phyloP scores from a whole-genome alignment of 2,329 filamentous ascomycete genomes.

The Ceratocystis colombiana region DNA sequence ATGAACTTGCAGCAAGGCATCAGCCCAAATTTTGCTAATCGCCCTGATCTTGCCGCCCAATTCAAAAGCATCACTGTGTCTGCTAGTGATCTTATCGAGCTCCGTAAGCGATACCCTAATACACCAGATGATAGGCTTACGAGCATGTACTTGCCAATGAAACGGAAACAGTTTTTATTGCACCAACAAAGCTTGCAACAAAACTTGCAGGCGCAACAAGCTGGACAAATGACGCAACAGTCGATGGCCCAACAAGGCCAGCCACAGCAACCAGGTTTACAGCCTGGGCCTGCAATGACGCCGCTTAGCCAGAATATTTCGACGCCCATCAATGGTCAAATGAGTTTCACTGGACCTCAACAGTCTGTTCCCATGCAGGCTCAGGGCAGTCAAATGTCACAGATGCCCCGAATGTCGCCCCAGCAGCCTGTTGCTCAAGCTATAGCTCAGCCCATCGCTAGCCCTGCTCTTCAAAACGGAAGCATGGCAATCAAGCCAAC shows the following conservation, averaged over 20 bases:
- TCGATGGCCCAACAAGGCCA: slow-evolving; percentile 26
- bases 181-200: slow-evolving; percentile 32
- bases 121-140: background rate
- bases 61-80: slow-evolving; percentile 3
- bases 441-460: background rate
- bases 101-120: slow-evolving; percentile 4
- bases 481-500: slow-evolving; percentile 15
- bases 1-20: background rate
- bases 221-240: slow-evolving; percentile 30
- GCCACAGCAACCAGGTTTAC: slow-evolving; percentile 20
- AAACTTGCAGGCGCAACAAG: slow-evolving; percentile 29
- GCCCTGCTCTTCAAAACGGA: slow-evolving; percentile 32
- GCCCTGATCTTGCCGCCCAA: slow-evolving; percentile 4
- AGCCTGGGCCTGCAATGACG: slow-evolving; percentile 2
- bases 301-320: background rate
- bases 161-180: slow-evolving; percentile 23
- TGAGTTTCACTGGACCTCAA: background rate
- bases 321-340: slow-evolving; percentile 13
- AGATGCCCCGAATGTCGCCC: slow-evolving; percentile 26
- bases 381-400: slow-evolving; percentile 14
- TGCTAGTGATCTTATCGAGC: background rate
- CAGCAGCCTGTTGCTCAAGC: background rate
- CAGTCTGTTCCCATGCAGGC: slow-evolving; percentile 12
- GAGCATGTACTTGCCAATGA: background rate
- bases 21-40: background rate